These are phyloP conservation scores for Crotalaria pallida DNA, from an alignment of 306 rosid genomes.

Conservation along the genomic window DNA sequence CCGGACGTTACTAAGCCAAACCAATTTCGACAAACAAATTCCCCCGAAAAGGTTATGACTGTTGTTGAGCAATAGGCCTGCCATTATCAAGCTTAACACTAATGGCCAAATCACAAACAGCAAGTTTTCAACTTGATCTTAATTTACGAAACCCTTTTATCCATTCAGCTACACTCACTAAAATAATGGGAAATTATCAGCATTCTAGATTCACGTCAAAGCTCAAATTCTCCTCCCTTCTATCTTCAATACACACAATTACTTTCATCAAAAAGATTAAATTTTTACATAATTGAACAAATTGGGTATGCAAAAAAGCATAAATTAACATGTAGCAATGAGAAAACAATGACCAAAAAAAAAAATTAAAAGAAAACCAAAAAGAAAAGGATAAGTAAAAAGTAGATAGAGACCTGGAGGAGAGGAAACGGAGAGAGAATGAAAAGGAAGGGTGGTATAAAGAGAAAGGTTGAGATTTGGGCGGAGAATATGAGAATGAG, in stretches of 20 bases:
- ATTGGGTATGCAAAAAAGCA: slow-evolving; percentile 17
- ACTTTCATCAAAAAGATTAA: neutral
- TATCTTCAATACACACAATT: slow-evolving; percentile 22
- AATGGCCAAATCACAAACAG: neutral
- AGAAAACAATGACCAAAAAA: neutral
- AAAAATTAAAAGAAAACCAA: too few relatives aligned
- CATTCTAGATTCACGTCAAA: neutral
- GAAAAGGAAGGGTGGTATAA: slow-evolving; percentile 29
- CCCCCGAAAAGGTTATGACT: neutral
- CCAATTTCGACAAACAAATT: too few relatives aligned
- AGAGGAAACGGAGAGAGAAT: slow-evolving; percentile 37
- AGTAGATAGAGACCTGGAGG: slow-evolving; percentile 46
- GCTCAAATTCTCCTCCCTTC: neutral
- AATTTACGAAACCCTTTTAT: slow-evolving; percentile 10
- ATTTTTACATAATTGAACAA: slow-evolving; percentile 1
- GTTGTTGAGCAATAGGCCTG: neutral
- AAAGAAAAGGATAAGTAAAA: neutral
- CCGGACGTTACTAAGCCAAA: too few relatives aligned
- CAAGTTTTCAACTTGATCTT: slow-evolving; percentile 2
- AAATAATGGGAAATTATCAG: neutral
- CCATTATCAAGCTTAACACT: neutral
- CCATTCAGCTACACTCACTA: neutral
- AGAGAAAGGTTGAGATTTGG: slow-evolving; percentile 28
- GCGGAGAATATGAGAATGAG: slow-evolving; percentile 18
- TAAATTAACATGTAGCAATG: neutral